Evolutionary conservation across 495 filamentous ascomycete species (phyloP).

Genomic region (Pyrenula aspistea): DNA sequence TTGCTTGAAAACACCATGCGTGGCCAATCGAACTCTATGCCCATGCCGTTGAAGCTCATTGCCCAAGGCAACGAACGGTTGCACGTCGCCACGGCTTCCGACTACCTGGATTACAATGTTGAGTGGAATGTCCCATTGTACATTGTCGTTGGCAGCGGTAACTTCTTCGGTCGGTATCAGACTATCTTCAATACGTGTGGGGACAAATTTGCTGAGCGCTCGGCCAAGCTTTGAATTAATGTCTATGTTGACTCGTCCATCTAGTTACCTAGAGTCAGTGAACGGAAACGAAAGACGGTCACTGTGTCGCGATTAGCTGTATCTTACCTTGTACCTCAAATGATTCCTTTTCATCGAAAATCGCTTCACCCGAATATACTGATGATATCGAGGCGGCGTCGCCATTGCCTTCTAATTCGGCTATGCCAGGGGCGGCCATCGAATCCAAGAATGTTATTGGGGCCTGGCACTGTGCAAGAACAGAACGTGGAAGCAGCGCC

Average conservation of each 20-base stretch:
- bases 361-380: constrained; percentile 1
- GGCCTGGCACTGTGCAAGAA: background rate
- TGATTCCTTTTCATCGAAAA: constrained; percentile 1
- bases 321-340: constrained; percentile 1
- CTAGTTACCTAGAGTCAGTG: constrained; percentile 1
- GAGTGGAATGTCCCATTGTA: background rate
- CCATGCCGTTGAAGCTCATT: constrained; percentile 31
- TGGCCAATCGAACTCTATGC: constrained; percentile 50
- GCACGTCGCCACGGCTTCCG: constrained; percentile 40
- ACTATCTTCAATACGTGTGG: constrained; percentile 3
- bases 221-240: constrained; percentile 13
- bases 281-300: constrained; percentile 3
- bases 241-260: constrained; percentile 18
- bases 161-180: constrained; percentile 1
- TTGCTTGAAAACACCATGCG: constrained; percentile 45
- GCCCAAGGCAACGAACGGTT: constrained; percentile 41
- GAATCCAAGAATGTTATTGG: background rate
- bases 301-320: constrained; percentile 1
- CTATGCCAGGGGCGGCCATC: background rate
- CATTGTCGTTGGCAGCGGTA: background rate
- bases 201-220: constrained; percentile 10
- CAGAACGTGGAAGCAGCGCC: background rate
- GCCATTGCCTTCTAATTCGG: background rate
- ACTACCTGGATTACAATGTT: constrained; percentile 45
- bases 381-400: constrained; percentile 1